phyloP scores from a whole-genome alignment of 2,329 filamentous ascomycete genomes.

The Cercospora beticola region DNA sequence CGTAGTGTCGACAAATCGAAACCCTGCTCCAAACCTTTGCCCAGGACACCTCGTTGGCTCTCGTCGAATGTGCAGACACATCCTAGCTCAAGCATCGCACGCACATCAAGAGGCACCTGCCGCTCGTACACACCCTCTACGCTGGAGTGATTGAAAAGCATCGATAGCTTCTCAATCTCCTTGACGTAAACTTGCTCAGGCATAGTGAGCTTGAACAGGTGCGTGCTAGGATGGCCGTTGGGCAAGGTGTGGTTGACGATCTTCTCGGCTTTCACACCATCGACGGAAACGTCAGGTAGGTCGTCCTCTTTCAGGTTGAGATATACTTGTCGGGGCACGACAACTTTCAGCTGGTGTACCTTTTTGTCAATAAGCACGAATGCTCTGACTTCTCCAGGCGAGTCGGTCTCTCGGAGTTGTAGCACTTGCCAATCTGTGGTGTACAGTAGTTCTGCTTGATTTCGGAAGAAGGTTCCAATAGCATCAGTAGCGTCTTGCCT shows the following conservation, averaged over 20 bases:
- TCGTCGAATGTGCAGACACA: slow-evolving; percentile 93
- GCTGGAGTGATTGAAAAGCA: slow-evolving; percentile 86
- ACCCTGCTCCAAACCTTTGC: slow-evolving; percentile 87
- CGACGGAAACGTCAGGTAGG: slow-evolving; percentile 82
- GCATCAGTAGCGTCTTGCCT: slow-evolving; percentile 60
- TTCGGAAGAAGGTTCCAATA: slow-evolving; percentile 75
- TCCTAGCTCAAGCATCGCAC: slow-evolving; percentile 84
- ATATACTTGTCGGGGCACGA: slow-evolving; percentile 85
- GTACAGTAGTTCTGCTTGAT: slow-evolving; percentile 86
- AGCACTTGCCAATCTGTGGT: slow-evolving; percentile 93
- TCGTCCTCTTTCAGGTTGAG: slow-evolving; percentile 87
- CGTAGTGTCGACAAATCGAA: slow-evolving; percentile 81
- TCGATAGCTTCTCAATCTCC: slow-evolving; percentile 76
- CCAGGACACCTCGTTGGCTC: slow-evolving; percentile 82
- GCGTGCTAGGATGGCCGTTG: slow-evolving; percentile 89
- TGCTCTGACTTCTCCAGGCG: slow-evolving; percentile 80
- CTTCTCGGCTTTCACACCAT: slow-evolving; percentile 85
- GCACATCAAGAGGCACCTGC: slow-evolving; percentile 80
- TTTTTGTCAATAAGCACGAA: slow-evolving; percentile 93
- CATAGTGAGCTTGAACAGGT: slow-evolving; percentile 92
- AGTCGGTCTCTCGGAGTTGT: slow-evolving; percentile 79
- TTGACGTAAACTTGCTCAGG: slow-evolving; percentile 83
- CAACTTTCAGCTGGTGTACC: slow-evolving; percentile 82
- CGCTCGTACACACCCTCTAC: slow-evolving; percentile 98
- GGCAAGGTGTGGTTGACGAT: slow-evolving; percentile 89